Base-by-base conservation (phyloP, 768 basidiomycete genomes). In the Neoboletus magnificus region DNA sequence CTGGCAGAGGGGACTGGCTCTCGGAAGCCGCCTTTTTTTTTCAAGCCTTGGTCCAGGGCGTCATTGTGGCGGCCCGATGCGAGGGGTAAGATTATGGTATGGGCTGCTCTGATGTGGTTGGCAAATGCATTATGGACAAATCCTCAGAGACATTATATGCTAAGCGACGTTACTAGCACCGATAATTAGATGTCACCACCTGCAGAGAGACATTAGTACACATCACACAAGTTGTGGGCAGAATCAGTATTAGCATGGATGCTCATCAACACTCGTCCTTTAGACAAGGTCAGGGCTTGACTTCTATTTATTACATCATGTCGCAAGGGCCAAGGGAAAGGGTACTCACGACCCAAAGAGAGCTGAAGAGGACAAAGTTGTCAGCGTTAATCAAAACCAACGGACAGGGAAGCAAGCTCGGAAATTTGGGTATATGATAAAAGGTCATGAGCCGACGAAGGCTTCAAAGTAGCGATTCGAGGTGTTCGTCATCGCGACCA, bases 381-480 rank as follows among this genome's bases (percentile, higher is more conserved):
- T 62, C n/a, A 72, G 71, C 48, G 55, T 30, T 11, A 4, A 18
- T 22, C 32, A 36, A 39, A 33, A 47, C 9, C 23, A 18, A 25
- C 13, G 37, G 45, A 47, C 20, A 50, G 16, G 40, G 13, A 64
- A 54, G 48, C 63, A 62, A 62, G 75, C 79, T 91, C 89, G 76
- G 90, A 91, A 91, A 92, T 91, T 92, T 91, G 89, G 90, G 89
- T 92, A 91, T 92, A 76, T 82, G 69, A 76, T 77, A 75, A 69
- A 73, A 69, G 71, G 75, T 91, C 89, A 90, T 79, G 23, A 85
- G 82, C 87, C 73, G 58, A 56, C 7, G 25, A 58, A 70, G 68
- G 62, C 84, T 83, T 91, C 89, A 69, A 89, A 83, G 89, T 91
- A 91, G 88, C 88, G 89, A 91, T 91, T 89, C 88, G 73, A 76